Evolutionary conservation across 352 stramenopile genomes (phyloP).

Genomic region (Blastocystis sp.): DNA sequence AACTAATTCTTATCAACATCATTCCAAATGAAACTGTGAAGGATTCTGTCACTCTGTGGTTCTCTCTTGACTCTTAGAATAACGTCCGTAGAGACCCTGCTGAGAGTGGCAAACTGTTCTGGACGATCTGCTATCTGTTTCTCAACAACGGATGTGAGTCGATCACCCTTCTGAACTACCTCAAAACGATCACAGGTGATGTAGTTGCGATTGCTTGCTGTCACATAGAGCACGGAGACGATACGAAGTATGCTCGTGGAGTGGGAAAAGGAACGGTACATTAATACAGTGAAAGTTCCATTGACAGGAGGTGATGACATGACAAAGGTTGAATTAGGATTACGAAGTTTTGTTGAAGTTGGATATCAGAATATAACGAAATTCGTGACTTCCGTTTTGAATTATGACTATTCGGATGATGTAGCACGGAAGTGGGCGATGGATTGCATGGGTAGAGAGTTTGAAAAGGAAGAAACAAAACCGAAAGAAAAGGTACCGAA

Average conservation of each 20-base stretch:
- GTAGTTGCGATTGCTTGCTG: neutral
- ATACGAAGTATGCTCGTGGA: neutral
- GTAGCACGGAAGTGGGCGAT: neutral
- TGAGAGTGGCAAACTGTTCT: neutral
- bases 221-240: neutral
- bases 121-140: neutral
- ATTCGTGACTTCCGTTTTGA: neutral
- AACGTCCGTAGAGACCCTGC: neutral
- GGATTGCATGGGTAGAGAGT: neutral
- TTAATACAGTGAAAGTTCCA: neutral
- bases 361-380: conserved; percentile 31
- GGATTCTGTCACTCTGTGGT: neutral
- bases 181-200: conserved; percentile 32
- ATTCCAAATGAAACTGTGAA: neutral
- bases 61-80: neutral
- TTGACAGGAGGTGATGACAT: neutral
- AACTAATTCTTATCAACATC: neutral
- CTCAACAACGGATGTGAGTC: conserved; percentile 31
- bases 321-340: neutral
- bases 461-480: neutral
- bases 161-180: neutral
- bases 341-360: conserved; percentile 3
- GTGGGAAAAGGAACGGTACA: neutral
- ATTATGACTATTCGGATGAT: conserved; percentile 12
- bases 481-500: neutral